These are phyloP conservation scores for Fistulinella cinereoalba DNA, from an alignment of 1,284 basidiomycete genomes.

Conservation along the genomic window DNA sequence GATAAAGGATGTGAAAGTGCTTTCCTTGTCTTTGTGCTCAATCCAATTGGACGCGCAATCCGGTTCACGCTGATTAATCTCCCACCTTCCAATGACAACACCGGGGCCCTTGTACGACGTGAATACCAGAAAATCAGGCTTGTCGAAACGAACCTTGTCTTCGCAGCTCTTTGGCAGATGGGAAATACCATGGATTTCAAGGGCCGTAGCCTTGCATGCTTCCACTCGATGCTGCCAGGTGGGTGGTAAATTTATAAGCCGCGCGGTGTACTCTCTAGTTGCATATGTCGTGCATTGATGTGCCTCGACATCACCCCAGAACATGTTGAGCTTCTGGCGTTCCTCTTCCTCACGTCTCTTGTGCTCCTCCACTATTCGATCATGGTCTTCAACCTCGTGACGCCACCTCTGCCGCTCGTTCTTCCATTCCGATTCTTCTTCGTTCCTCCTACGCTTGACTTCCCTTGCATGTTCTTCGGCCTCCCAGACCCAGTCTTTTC, in stretches of 20 bases:
- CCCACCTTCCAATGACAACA: slow-evolving; percentile 21
- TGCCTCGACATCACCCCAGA: slow-evolving; percentile 17
- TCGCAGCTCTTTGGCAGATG: slow-evolving; percentile 24
- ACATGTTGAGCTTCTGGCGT: slow-evolving; percentile 23
- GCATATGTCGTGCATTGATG: slow-evolving; percentile 23
- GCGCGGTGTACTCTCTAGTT: slow-evolving; percentile 26
- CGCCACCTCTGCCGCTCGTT: slow-evolving; percentile 9
- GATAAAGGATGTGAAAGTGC: not conserved
- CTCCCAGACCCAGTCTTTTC: slow-evolving; percentile 10
- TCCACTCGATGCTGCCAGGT: slow-evolving; percentile 16
- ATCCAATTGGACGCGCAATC: slow-evolving; percentile 23
- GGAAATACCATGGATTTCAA: slow-evolving; percentile 21
- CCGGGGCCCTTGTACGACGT: slow-evolving; percentile 18
- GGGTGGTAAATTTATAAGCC: slow-evolving; percentile 20
- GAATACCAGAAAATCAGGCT: not conserved
- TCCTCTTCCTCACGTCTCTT: slow-evolving; percentile 16
- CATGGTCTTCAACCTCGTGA: slow-evolving; percentile 13
- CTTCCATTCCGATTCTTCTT: slow-evolving; percentile 7
- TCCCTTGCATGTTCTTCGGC: slow-evolving; percentile 1
- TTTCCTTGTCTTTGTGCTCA: slow-evolving; percentile 22
- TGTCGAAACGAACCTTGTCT: slow-evolving; percentile 14
- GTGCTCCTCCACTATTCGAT: slow-evolving; percentile 10
- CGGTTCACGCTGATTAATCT: slow-evolving; percentile 20
- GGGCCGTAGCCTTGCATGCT: slow-evolving; percentile 20
- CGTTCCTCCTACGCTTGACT: not conserved